A percentile compares a stretch with the other conserved stretches of the same genome.
Conservation (phyloP, 768 basidiomycete species). For the Suillus paluster region DNA sequence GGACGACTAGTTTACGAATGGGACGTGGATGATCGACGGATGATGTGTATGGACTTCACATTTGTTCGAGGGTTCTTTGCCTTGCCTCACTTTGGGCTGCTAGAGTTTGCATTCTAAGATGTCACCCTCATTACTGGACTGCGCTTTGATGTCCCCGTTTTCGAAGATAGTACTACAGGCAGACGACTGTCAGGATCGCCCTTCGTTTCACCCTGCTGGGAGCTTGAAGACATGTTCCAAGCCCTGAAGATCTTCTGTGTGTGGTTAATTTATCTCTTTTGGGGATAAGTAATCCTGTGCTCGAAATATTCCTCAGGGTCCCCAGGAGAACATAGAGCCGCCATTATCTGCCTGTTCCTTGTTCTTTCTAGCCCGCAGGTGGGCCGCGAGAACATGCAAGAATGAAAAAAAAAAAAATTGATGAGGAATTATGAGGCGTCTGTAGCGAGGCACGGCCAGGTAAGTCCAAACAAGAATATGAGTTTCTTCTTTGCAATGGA, state of each 20-base stretch:
- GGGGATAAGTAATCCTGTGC: not conserved
- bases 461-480: not conserved
- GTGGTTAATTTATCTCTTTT: not conserved
- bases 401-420: not conserved
- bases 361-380: not conserved
- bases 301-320: not conserved
- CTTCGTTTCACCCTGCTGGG: not conserved
- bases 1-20: slow-evolving; percentile 14
- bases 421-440: not conserved
- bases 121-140: not conserved
- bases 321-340: not conserved
- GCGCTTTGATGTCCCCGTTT: not conserved
- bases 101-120: not conserved
- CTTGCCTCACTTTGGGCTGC: not conserved
- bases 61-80: not conserved
- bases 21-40: not conserved
- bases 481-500: not conserved
- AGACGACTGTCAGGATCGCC: not conserved
- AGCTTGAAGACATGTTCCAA: not conserved
- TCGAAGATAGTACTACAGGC: not conserved
- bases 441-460: not conserved
- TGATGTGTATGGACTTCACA: not conserved
- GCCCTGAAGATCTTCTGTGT: not conserved
- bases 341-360: not conserved
- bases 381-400: not conserved